Evolutionary conservation across 2,329 filamentous ascomycete genomes (phyloP).

Genomic region (Fusarium falciforme): DNA sequence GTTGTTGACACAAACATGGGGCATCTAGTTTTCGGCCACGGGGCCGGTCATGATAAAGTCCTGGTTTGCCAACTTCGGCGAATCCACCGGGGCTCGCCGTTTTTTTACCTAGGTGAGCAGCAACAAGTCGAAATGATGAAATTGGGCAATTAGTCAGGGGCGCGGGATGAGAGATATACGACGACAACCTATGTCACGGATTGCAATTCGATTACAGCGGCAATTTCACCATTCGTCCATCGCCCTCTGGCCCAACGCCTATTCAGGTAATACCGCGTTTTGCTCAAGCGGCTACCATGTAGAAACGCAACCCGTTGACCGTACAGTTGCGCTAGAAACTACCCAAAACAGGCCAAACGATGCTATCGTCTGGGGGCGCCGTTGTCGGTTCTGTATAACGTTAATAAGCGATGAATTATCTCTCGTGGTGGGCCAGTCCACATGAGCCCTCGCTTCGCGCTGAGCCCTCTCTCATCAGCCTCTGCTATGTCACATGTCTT

Average conservation of each 20-base stretch:
- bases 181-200: conserved; percentile 17
- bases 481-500: conserved; percentile 19
- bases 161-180: conserved; percentile 27
- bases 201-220: conserved; percentile 35
- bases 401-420: background rate
- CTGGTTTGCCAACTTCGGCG: background rate
- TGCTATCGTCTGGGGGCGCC: background rate
- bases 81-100: background rate
- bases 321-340: conserved; percentile 30
- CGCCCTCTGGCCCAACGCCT: background rate
- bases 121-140: conserved; percentile 6
- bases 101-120: background rate
- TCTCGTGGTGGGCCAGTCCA: conserved; percentile 10
- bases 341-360: conserved; percentile 26
- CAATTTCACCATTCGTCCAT: conserved; percentile 20
- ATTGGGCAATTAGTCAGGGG: conserved; percentile 8
- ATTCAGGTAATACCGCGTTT: conserved; percentile 21
- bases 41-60: background rate
- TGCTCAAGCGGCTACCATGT: conserved; percentile 5
- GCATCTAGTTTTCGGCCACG: background rate
- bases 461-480: background rate
- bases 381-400: conserved; percentile 3
- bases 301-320: background rate
- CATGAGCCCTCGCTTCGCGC: conserved; percentile 6
- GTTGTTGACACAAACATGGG: background rate